Evolutionary conservation across 441 rosid genomes (phyloP), one percentile per base, ranked within the genome.

Genomic region (Gossypium schwendimanii): DNA sequence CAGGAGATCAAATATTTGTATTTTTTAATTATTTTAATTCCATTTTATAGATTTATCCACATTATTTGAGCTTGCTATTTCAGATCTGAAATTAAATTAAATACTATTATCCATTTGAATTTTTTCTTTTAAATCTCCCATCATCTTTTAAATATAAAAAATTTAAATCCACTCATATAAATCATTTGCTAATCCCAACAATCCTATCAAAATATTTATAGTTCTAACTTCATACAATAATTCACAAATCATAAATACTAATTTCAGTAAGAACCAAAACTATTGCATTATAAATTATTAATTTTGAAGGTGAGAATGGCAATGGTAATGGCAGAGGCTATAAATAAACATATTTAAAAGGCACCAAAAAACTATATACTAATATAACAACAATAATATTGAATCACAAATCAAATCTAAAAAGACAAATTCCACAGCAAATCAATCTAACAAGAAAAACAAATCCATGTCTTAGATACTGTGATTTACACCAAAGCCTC

Each of bases 401-500:
- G 75, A 60, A 71, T 71, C 15, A 15, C 67, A 45, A n/a, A 28
- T 11, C 45, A 68, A 31, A 68, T 31, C 62, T 53, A 21, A 3
- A 8, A 36, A 36, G 41, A 55, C 61, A 55, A 54, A 18, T 54
- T 7, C 6, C 28, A 21, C 23, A 10, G 28, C 60, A 54, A 20
- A 20, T 12, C 63, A 26, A 58, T 26, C 39, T 28, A 14, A 55
- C 36, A 21, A 10, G 5, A 20, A 39, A 52, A 26, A 17, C 18
- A 69, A 69, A 8, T 52, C 72, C 71, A 28, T 31, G 45, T 21
- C 14, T 55, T 33, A 18, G 26, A 31, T 17, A 63, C 74, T 68
- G 2, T 36, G 74, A 74, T 79, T 78, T 70, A 71, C 78, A 82
- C 68, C 77, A 81, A 82, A 80, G 87, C 84, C 85, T 84, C 86